Conservation (phyloP, 2,329 filamentous ascomycete genomes). For the Neocatenulostroma microsporum region DNA sequence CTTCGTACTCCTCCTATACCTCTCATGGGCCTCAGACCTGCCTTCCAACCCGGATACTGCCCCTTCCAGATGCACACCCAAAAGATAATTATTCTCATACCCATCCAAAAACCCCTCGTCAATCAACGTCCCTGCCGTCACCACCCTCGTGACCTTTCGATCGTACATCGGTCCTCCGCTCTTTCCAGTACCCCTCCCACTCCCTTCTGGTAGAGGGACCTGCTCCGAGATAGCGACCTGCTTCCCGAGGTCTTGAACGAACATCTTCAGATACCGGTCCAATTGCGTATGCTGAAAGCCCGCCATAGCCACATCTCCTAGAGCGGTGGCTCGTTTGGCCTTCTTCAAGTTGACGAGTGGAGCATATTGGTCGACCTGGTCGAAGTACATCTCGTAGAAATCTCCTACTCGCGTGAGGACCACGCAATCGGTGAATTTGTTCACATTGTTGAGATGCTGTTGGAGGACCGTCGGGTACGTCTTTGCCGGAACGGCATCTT, state of each 20-base stretch:
- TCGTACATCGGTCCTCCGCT: conserved; percentile 75
- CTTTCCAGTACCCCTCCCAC: conserved; percentile 61
- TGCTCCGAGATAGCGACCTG: conserved; percentile 95
- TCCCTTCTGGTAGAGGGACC: conserved; percentile 51
- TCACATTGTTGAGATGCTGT: conserved; percentile 83
- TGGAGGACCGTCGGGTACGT: conserved; percentile 79
- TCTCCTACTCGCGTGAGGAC: conserved; percentile 85
- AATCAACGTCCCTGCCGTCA: conserved; percentile 91
- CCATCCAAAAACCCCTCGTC: conserved; percentile 97
- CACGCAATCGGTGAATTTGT: conserved; percentile 82
- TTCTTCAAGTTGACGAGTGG: conserved; percentile 83
- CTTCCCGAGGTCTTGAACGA: conserved; percentile 83
- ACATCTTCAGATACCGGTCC: conserved; percentile 82
- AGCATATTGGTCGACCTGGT: conserved; percentile 84
- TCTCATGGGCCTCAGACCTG: conserved; percentile 18
- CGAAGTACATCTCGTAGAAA: conserved; percentile 97
- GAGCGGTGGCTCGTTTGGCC: conserved; percentile 68
- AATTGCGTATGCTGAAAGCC: conserved; percentile 92
- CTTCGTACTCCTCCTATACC: conserved; percentile 31
- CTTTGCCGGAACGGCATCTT: conserved; percentile 40
- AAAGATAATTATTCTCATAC: conserved; percentile 84
- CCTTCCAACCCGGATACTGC: conserved; percentile 6
- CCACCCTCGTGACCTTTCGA: conserved; percentile 73
- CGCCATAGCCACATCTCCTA: conserved; percentile 79
- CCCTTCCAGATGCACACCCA: conserved; percentile 61